Evolutionary conservation across 768 basidiomycete genomes (phyloP).

Genomic region (Mycena sanguinolenta): DNA sequence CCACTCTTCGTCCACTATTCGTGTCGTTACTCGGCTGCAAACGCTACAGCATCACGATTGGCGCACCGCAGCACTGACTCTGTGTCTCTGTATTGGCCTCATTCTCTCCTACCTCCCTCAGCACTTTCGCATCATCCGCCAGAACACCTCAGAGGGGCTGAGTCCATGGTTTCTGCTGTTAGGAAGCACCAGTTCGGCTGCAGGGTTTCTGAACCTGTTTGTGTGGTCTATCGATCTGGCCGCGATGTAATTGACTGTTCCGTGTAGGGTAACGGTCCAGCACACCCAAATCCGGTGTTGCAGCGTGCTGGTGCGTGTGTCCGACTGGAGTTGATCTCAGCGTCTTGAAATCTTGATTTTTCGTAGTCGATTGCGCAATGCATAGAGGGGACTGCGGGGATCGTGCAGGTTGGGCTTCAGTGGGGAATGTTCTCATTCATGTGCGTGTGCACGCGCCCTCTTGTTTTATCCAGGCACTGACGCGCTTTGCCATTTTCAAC

Average conservation of each 20-base stretch:
- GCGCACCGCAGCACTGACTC: constrained; percentile 74
- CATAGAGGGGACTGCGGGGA: constrained; percentile 71
- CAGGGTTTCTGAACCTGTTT: constrained; percentile 82
- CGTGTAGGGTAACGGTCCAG: constrained; percentile 81
- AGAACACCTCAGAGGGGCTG: constrained; percentile 88
- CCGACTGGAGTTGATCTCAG: not conserved
- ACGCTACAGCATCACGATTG: constrained; percentile 76
- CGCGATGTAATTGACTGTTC: constrained; percentile 34
- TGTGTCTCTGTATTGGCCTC: constrained; percentile 77
- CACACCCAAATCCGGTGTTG: constrained; percentile 90
- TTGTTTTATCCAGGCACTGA: not conserved
- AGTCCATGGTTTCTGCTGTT: constrained; percentile 93
- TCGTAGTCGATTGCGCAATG: constrained; percentile 69
- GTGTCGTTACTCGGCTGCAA: not conserved
- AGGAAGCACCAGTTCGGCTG: constrained; percentile 86
- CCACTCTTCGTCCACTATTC: not conserved
- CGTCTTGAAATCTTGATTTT: not conserved
- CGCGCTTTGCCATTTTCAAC: not conserved
- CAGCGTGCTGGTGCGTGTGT: constrained; percentile 71
- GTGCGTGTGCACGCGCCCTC: constrained; percentile 61
- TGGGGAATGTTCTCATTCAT: constrained; percentile 89
- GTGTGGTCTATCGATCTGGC: not conserved
- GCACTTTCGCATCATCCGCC: constrained; percentile 85
- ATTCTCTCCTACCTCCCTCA: constrained; percentile 89
- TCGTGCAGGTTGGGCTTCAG: constrained; percentile 85